A percentile compares a stretch with the other conserved stretches of the same genome.
phyloP scores from a whole-genome alignment of 805 yeast genomes.

The Candida quercuum region DNA sequence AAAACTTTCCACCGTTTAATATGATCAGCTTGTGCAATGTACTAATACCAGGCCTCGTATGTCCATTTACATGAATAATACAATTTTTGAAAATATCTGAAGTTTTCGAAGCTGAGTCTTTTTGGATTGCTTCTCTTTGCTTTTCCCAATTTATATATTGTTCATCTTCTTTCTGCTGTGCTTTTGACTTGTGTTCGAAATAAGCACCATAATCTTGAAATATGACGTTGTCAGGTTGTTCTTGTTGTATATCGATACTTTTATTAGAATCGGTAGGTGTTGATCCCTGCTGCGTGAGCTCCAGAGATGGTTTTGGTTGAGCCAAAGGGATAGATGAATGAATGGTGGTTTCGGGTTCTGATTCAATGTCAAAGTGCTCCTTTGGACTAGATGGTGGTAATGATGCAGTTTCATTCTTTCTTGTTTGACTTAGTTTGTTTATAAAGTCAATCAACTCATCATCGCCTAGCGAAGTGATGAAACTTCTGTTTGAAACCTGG shows the following conservation, averaged over 20 bases:
- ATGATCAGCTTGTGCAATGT: slow-evolving; percentile 68
- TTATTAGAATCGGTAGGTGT: too few species aligned
- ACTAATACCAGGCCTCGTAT: slow-evolving; percentile 74
- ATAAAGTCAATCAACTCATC: slow-evolving; percentile 33
- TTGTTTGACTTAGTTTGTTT: slow-evolving; percentile 27
- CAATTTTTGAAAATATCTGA: slow-evolving; percentile 53
- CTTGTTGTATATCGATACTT: too few species aligned
- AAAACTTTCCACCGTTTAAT: slow-evolving; percentile 73
- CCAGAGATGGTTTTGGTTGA: neutral
- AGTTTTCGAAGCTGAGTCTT: slow-evolving; percentile 2
- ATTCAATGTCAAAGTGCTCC: neutral
- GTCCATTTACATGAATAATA: slow-evolving; percentile 79
- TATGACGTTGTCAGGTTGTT: slow-evolving; percentile 11
- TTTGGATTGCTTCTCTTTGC: slow-evolving; percentile 26
- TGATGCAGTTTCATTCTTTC: slow-evolving; percentile 1
- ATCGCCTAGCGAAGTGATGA: slow-evolving; percentile 31
- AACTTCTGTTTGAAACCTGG: slow-evolving; percentile 12
- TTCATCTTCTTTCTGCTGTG: slow-evolving; percentile 57
- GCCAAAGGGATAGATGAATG: neutral
- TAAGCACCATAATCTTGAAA: slow-evolving; percentile 71
- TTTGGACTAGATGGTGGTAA: neutral
- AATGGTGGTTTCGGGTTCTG: neutral
- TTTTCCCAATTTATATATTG: slow-evolving; percentile 45
- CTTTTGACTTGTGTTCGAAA: slow-evolving; percentile 51
- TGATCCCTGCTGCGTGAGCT: too few species aligned